Base-by-base conservation (phyloP, 2,329 filamentous ascomycete species). In the Hypoxylon sp. region DNA sequence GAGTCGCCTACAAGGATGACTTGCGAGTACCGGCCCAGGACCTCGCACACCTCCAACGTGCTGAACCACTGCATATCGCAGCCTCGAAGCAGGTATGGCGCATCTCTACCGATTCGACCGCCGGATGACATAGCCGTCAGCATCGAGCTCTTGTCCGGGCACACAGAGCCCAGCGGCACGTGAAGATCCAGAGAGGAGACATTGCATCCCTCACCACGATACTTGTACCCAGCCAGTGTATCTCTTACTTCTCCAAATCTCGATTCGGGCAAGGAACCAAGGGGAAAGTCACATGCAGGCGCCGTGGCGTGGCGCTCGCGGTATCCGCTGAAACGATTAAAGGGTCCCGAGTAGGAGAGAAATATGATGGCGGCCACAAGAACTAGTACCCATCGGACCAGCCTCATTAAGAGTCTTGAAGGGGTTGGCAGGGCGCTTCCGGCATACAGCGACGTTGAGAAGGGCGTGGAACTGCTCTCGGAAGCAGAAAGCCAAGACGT, bases 21-120 rank as follows among this genome's bases (percentile, higher is more conserved):
- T 60, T 81, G 82, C 18, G 81, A 80, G 65, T 82, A 84, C 2
- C 81, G 75, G 12, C 75, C 76, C 11, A 83, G 67, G 30, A 83
- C 80, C 57, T 80, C 77, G 61, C 82, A 84, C 7, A 80, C 75
- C 63, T 84, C 80, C 55, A 78, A 74, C 1, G 81, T 82, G 5
- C 73, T 78, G 62, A 80, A 82, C 82, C 81, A 84, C 11, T 76
- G 75, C 79, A 83, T 82, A 59, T 82, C 81, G 53, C 82, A 84
- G 16, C 73, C 78, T 38, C 79, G 75, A 46, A 81, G 79, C 68
- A 80, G 76, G 65, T 81, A 84, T 0, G 80, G 80, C 20, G 80
- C 77, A 68, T 84, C 79, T 40, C 76, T 74, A 1, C 81, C 81
- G 55, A 82, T 78, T 1, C 81, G 77, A 6, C 82, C 82, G 8